Evolutionary conservation across 768 basidiomycete species (phyloP).

Genomic region (Zangia roseola): DNA sequence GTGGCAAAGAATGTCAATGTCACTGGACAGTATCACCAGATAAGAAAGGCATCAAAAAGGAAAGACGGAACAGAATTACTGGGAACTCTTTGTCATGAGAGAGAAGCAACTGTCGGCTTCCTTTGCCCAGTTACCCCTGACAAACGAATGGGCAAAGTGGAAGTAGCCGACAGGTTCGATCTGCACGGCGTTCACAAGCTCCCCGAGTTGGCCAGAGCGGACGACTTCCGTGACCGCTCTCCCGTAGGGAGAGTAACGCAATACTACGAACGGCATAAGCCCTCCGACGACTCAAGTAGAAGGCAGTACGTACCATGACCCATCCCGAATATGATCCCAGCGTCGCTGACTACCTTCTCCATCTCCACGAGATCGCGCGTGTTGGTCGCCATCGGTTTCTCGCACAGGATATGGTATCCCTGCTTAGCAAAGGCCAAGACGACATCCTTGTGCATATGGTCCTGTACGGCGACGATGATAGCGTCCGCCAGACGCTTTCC

Average conservation of each 20-base stretch:
- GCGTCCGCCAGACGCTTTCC: conserved; percentile 81
- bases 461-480: conserved; percentile 77
- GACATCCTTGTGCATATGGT: conserved; percentile 74
- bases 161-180: conserved; percentile 85
- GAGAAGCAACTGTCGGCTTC: conserved; percentile 74
- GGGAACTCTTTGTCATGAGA: conserved; percentile 88
- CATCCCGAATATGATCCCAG: conserved; percentile 78
- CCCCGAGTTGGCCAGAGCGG: conserved; percentile 67
- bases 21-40: conserved; percentile 42
- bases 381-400: conserved; percentile 88
- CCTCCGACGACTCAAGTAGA: not conserved
- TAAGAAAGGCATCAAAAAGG: conserved; percentile 2
- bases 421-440: conserved; percentile 72
- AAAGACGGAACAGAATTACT: conserved; percentile 47
- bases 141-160: conserved; percentile 89
- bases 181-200: conserved; percentile 80
- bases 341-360: conserved; percentile 65
- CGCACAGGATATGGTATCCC: conserved; percentile 87
- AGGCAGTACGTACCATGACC: conserved; percentile 63
- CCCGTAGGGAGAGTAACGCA: conserved; percentile 86
- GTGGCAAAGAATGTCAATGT: conserved; percentile 80
- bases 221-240: conserved; percentile 67
- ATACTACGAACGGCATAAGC: conserved; percentile 45
- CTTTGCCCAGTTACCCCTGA: conserved; percentile 77
- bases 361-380: conserved; percentile 73